Percentiles rank a stretch among this genome's conserved stretches.
phyloP scores from a whole-genome alignment of 441 rosid genomes.

The Manihot esculenta region DNA sequence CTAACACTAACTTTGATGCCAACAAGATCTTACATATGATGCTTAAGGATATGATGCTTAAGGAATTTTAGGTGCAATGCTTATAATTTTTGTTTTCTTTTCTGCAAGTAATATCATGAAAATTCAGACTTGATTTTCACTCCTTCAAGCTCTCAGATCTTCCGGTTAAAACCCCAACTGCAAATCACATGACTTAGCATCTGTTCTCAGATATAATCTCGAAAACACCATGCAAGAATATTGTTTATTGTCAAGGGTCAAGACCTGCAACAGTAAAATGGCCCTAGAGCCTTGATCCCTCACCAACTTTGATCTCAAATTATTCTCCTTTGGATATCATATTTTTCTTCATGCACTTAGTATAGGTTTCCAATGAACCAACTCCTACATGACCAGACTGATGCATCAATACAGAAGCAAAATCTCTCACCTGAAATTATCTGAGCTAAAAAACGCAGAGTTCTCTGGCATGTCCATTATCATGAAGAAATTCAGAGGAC shows the following conservation, averaged over 20 bases:
- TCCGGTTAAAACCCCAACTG: neutral
- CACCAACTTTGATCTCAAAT: neutral
- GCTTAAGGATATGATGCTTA: no score
- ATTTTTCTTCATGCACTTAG: neutral
- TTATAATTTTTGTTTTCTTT: no score
- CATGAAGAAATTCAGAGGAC: conserved; percentile 60
- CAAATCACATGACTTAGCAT: neutral
- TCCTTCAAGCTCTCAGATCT: neutral
- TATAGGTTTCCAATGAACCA: neutral
- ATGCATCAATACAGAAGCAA: neutral
- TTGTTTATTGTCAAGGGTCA: neutral
- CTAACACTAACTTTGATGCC: neutral
- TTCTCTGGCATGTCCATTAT: conserved; percentile 67
- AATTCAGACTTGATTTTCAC: neutral
- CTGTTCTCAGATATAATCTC: neutral
- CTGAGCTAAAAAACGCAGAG: conserved; percentile 60
- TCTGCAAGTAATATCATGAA: neutral
- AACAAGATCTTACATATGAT: neutral
- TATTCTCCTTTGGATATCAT: neutral
- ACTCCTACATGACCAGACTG: neutral
- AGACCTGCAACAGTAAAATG: neutral
- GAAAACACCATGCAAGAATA: neutral
- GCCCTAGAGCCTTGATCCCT: neutral
- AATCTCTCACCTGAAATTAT: conserved; percentile 61
- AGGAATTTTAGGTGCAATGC: neutral